Percentiles rank a stretch among this genome's conserved stretches.
phyloP scores from a whole-genome alignment of 2,329 filamentous ascomycete genomes.

The Orbilia brochopaga region DNA sequence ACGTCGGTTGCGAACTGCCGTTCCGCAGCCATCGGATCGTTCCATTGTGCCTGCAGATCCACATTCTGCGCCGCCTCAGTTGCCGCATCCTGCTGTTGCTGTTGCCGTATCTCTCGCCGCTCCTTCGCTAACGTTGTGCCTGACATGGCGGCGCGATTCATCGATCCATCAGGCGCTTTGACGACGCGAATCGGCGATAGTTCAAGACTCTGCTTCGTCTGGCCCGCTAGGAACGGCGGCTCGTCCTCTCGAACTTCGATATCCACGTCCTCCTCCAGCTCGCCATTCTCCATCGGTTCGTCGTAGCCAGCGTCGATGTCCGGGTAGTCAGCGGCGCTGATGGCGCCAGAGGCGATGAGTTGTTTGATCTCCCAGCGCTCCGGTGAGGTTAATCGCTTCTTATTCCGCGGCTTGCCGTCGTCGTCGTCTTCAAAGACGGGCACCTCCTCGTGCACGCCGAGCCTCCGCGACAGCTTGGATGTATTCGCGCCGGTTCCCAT shows the following conservation, averaged over 20 bases:
- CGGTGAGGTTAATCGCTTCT: conserved; percentile 93
- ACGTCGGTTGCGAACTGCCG: conserved; percentile 88
- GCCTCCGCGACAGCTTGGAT: conserved; percentile 74
- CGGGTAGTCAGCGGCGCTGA: conserved; percentile 90
- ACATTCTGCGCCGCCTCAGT: conserved; percentile 77
- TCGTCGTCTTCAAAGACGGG: conserved; percentile 70
- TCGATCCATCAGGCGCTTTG: conserved; percentile 96
- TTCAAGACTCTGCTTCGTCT: conserved; percentile 95
- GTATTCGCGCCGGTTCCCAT: conserved; percentile 90
- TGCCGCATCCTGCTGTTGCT: conserved; percentile 78
- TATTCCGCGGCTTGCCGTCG: conserved; percentile 67
- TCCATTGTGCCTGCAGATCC: conserved; percentile 88
- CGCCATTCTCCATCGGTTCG: conserved; percentile 79
- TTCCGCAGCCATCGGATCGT: conserved; percentile 90
- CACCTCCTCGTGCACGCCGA: conserved; percentile 63
- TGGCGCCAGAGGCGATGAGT: conserved; percentile 90
- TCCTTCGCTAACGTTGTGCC: conserved; percentile 89
- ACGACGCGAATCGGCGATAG: conserved; percentile 94
- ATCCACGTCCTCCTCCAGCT: conserved; percentile 91
- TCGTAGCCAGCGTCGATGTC: conserved; percentile 95
- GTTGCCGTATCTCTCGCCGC: conserved; percentile 82
- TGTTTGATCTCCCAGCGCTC: conserved; percentile 98
- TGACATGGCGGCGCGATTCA: conserved; percentile 95
- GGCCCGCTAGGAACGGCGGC: conserved; percentile 90
- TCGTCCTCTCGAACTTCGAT: conserved; percentile 97